phyloP scores from a whole-genome alignment of 345 rosid genomes.

The Melaleuca alternifolia region DNA sequence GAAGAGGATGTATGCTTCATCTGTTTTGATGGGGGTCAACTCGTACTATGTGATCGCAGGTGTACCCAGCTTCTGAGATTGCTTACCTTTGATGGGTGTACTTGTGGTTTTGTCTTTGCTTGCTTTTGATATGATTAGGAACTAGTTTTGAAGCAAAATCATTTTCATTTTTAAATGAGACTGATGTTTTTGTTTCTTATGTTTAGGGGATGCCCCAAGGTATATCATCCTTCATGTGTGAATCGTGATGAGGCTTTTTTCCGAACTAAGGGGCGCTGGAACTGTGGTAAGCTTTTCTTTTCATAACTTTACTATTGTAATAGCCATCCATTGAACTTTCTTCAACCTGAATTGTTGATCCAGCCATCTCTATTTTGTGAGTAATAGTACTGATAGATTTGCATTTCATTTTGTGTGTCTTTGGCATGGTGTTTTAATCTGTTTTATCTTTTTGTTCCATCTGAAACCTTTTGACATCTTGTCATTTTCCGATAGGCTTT shows the following conservation, averaged over 20 bases:
- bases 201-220: conserved; percentile 96
- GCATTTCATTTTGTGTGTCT: background rate
- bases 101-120: background rate
- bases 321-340: background rate
- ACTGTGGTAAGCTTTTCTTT: conserved; percentile 51
- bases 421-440: background rate
- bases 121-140: background rate
- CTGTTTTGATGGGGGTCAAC: conserved; percentile 96
- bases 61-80: conserved; percentile 8
- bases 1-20: conserved; percentile 99
- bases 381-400: background rate
- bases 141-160: background rate
- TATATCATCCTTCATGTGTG: conserved; percentile 90
- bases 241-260: conserved; percentile 88
- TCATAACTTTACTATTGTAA: background rate
- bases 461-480: background rate
- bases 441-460: background rate
- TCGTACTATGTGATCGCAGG: conserved; percentile 98
- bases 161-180: background rate
- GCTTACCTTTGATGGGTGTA: background rate
- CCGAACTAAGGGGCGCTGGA: conserved; percentile 82
- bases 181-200: background rate
- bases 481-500: background rate
- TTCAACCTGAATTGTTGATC: background rate
- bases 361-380: background rate